A percentile compares a stretch with the other conserved stretches of the same genome.
Conservation (phyloP, 2,329 filamentous ascomycete species). For the Exophiala sp. region DNA sequence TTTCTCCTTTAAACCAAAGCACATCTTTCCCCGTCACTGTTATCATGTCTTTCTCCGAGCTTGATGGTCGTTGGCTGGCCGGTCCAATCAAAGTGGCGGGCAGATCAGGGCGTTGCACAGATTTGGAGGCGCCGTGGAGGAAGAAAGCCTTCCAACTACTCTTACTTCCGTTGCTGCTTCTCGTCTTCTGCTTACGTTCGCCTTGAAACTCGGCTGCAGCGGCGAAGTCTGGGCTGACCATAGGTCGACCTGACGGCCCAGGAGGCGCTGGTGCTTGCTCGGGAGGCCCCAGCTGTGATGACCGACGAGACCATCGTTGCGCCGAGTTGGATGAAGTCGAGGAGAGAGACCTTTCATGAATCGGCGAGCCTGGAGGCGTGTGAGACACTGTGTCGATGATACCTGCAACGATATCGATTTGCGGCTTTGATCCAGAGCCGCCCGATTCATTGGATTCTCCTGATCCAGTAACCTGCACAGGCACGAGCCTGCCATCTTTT, state of each 20-base stretch:
- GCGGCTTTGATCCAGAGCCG: constrained; percentile 6
- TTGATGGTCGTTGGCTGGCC: constrained; percentile 23
- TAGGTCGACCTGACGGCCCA: constrained; percentile 23
- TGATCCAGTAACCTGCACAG: constrained; percentile 13
- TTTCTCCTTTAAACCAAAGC: constrained; percentile 26
- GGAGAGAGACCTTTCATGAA: constrained; percentile 16
- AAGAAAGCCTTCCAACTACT: constrained; percentile 29
- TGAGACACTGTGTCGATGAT: constrained; percentile 25
- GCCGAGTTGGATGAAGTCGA: constrained; percentile 18
- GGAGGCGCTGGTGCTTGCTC: constrained; percentile 25
- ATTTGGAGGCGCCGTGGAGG: constrained; percentile 48
- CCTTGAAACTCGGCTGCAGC: constrained; percentile 24
- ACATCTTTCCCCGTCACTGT: constrained; percentile 21
- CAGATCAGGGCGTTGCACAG: constrained; percentile 1
- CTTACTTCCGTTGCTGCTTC: constrained; percentile 15
- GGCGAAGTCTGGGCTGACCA: constrained; percentile 28
- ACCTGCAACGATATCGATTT: constrained; percentile 17
- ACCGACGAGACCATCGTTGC: constrained; percentile 19
- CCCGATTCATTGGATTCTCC: background rate
- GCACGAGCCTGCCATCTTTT: constrained; percentile 24
- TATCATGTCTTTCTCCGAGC: constrained; percentile 12
- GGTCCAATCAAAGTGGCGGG: background rate
- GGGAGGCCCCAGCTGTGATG: constrained; percentile 17
- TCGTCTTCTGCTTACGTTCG: constrained; percentile 22
- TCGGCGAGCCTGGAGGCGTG: constrained; percentile 25